These are phyloP conservation scores for Lycium ferocissimum DNA, from an alignment of 257 asterid genomes.

Conservation along the genomic window DNA sequence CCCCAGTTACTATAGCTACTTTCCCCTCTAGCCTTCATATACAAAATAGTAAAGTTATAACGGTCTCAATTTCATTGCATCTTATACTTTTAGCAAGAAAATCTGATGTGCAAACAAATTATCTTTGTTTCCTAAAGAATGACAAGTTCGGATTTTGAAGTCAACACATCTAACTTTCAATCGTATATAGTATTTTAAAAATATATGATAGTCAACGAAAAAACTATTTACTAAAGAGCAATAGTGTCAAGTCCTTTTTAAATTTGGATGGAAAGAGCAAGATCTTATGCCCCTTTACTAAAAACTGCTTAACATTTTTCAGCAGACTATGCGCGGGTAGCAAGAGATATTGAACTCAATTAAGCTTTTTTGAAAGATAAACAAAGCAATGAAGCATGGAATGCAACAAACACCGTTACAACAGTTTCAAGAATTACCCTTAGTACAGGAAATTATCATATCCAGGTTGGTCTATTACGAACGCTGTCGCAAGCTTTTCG, in stretches of 20 bases:
- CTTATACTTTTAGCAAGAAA: background rate
- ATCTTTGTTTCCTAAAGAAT: background rate
- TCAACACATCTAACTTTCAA: background rate
- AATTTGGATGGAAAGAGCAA: background rate
- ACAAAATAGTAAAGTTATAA: background rate
- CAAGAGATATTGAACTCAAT: background rate
- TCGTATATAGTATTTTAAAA: background rate
- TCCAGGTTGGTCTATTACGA: background rate
- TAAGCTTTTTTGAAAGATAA: conserved; percentile 5
- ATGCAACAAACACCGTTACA: background rate
- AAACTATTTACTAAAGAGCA: background rate
- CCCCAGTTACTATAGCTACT: conserved; percentile 68
- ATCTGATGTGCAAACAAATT: background rate
- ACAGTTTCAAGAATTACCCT: background rate
- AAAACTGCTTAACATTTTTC: background rate
- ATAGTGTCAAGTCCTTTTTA: background rate
- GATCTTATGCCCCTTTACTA: background rate
- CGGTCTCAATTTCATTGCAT: background rate
- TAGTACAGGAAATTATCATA: background rate
- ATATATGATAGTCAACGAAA: background rate
- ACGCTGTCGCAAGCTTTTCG: background rate
- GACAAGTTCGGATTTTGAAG: background rate
- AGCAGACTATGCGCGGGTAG: background rate
- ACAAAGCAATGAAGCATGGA: background rate
- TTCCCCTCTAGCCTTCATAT: conserved; percentile 62